Evolutionary conservation across 2,329 filamentous ascomycete genomes (phyloP).

Genomic region (Calycina herbarum): DNA sequence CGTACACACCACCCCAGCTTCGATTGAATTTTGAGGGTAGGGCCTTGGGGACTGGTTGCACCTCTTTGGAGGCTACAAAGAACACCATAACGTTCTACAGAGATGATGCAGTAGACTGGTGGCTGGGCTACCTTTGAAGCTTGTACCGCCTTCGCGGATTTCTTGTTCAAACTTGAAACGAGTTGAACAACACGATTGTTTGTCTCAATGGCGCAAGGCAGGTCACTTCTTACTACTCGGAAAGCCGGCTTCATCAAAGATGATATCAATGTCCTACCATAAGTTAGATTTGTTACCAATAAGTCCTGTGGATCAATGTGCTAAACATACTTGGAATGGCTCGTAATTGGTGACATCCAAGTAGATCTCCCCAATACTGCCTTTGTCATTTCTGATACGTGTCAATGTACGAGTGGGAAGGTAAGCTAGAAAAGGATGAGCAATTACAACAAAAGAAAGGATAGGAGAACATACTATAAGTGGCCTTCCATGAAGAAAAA

Average conservation of each 20-base stretch:
- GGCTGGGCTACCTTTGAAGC: no score
- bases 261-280: conserved; percentile 33
- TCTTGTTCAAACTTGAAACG: no score
- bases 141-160: no score
- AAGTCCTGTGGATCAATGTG: neutral
- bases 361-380: conserved; percentile 16
- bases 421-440: conserved; percentile 25
- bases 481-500: conserved; percentile 51
- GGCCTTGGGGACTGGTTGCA: no score
- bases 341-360: conserved; percentile 26
- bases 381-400: conserved; percentile 22
- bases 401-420: conserved; percentile 25
- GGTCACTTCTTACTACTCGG: conserved; percentile 27
- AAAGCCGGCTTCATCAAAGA: conserved; percentile 29
- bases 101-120: no score
- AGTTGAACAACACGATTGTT: no score
- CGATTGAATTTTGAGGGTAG: no score
- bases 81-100: no score
- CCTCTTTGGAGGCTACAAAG: no score
- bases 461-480: conserved; percentile 41
- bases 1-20: no score
- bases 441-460: neutral
- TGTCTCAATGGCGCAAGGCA: neutral
- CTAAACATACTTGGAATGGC: conserved; percentile 27
- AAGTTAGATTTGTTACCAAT: conserved; percentile 6